Conservation (phyloP, 129 eudicot species). For the Centrapalus pauciflorus region DNA sequence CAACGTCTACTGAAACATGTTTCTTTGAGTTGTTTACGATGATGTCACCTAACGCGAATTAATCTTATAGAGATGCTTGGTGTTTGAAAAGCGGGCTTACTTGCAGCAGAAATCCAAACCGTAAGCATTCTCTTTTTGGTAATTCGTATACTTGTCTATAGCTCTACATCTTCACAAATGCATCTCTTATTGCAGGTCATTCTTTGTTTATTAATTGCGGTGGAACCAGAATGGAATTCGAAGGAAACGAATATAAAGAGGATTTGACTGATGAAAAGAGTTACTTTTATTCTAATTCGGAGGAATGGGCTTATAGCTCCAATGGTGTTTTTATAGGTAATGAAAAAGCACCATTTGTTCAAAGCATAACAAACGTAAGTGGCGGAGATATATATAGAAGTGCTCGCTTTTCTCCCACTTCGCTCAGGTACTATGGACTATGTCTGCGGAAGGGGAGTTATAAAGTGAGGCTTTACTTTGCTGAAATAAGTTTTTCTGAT, state of each 20-base stretch:
- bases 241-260: slow-evolving; percentile 48
- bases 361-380: slow-evolving; percentile 13
- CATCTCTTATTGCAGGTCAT: slow-evolving; percentile 33
- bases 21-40: background rate
- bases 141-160: background rate
- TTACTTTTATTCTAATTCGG: slow-evolving; percentile 35
- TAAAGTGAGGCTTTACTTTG: slow-evolving; percentile 77
- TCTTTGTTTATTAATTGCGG: slow-evolving; percentile 75
- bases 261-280: slow-evolving; percentile 40
- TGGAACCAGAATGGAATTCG: slow-evolving; percentile 41
- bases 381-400: slow-evolving; percentile 41
- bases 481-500: slow-evolving; percentile 65
- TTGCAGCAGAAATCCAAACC: slow-evolving; percentile 41
- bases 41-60: slow-evolving; percentile 7
- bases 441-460: slow-evolving; percentile 66
- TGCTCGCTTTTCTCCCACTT: slow-evolving; percentile 62
- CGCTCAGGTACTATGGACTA: slow-evolving; percentile 59
- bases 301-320: slow-evolving; percentile 73
- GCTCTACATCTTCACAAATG: slow-evolving; percentile 4
- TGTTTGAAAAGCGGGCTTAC: slow-evolving; percentile 58
- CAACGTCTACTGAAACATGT: slow-evolving; percentile 43
- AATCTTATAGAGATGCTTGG: slow-evolving; percentile 48
- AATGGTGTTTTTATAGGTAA: slow-evolving; percentile 48
- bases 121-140: slow-evolving; percentile 6
- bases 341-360: slow-evolving; percentile 24